phyloP scores from a whole-genome alignment of 352 stramenopile genomes.

The Pythium diclinum region DNA sequence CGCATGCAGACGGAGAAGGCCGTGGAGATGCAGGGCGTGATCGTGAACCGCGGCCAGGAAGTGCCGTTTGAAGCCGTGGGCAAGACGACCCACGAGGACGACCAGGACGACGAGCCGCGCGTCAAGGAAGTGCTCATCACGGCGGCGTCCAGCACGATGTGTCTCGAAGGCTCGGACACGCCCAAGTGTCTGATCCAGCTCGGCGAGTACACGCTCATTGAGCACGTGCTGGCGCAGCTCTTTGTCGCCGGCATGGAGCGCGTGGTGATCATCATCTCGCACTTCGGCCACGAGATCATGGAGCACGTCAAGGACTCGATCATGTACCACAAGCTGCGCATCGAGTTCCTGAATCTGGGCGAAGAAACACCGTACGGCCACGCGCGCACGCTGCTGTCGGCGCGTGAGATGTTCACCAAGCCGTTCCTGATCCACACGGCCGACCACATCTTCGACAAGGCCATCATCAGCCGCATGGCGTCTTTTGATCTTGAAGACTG shows the following conservation, averaged over 20 bases:
- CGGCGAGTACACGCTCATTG: conserved; percentile 73
- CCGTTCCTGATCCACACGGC: conserved; percentile 85
- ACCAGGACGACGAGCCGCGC: conserved; percentile 17
- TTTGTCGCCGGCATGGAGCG: conserved; percentile 80
- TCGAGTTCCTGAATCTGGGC: conserved; percentile 83
- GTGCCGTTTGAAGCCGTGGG: conserved; percentile 78
- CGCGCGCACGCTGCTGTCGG: conserved; percentile 69
- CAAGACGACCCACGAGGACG: conserved; percentile 31
- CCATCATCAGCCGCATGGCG: conserved; percentile 62
- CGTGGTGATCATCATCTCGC: conserved; percentile 84
- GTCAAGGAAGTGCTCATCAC: conserved; percentile 81
- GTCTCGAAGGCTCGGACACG: conserved; percentile 70
- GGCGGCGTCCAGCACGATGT: conserved; percentile 75
- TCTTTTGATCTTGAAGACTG: conserved; percentile 70
- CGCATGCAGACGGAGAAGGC: conserved; percentile 73
- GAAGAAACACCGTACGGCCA: conserved; percentile 73
- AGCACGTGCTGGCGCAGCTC: conserved; percentile 79
- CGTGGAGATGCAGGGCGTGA: conserved; percentile 79
- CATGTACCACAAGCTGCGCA: conserved; percentile 70
- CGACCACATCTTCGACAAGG: conserved; percentile 82
- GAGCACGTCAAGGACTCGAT: conserved; percentile 74
- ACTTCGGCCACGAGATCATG: conserved; percentile 80
- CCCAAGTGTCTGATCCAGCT: conserved; percentile 78
- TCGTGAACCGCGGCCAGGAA: conserved; percentile 73
- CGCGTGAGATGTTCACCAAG: conserved; percentile 73